Base-by-base conservation (phyloP, 257 asterid species). In the Solanum sitiens region DNA sequence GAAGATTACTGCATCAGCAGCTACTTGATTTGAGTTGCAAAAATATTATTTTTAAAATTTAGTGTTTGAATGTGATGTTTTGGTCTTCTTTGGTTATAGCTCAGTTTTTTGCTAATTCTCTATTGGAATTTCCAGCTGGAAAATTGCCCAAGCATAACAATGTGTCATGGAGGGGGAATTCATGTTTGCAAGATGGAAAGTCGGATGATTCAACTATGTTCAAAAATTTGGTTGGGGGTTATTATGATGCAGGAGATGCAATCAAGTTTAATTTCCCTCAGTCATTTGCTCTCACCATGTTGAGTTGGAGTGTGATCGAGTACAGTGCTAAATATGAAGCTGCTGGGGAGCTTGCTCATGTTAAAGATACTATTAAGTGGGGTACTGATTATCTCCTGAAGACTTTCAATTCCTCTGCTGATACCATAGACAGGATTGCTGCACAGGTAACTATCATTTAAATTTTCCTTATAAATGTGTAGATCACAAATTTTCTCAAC, bases 261-360 rank as follows among this genome's bases (percentile, higher is more conserved):
- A 97, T 97, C 83, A 97, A 97, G 91, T 97, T 94, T 89, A 92
- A 95, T 73, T 97, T 97, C 85, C 99, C 99, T 8, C 93, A 91
- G 85, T 90, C 99, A 63, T 97, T 94, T 89, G 98, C 99, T 80
- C 95, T 97, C 98, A 95, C 99, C 18, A 93, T 97, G 98, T 89
- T 97, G 92, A 97, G 99, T 88, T 97, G 99, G 99, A 97, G 99
- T 85, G 99, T 97, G 90, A 93, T 97, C 1, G 99, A 97, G 85
- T 97, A 97, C 88, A 94, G 95, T 73, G 96, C 90, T 11, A 97
- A 95, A 88, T 97, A 88, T 82, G 99, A 97, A 89, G 95, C 98
- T 73, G 98, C 98, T 20, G 99, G 98, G 75, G 99, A 97, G 94
- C 98, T 97, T 39, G 87, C 86, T 91, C 99, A 97, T 86, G 95